phyloP scores from a whole-genome alignment of 2,329 filamentous ascomycete genomes.

The Fusarium transvaalense region DNA sequence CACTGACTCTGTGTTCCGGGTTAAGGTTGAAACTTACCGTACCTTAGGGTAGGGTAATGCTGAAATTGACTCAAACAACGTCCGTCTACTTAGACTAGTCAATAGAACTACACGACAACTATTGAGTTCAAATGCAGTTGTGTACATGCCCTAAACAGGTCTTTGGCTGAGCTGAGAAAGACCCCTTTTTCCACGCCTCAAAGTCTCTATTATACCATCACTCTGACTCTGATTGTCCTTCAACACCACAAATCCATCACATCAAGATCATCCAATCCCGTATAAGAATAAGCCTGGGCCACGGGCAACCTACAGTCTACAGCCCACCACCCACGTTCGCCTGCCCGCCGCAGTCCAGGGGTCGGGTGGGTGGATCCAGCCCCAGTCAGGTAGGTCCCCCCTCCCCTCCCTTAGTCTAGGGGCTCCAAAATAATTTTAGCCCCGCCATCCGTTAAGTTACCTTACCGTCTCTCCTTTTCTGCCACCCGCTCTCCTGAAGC shows the following conservation, averaged over 20 bases:
- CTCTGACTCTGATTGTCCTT: slow-evolving; percentile 18
- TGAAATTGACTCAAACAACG: slow-evolving; percentile 12
- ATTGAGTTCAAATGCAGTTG: neutral
- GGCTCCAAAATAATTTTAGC: slow-evolving; percentile 56
- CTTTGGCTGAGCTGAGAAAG: neutral
- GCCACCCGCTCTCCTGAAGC: slow-evolving; percentile 43
- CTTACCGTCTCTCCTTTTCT: slow-evolving; percentile 49
- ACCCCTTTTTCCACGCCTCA: slow-evolving; percentile 6
- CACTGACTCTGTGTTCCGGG: neutral
- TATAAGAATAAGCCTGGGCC: slow-evolving; percentile 7
- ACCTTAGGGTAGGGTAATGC: neutral
- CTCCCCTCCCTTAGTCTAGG: slow-evolving; percentile 31
- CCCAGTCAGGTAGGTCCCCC: slow-evolving; percentile 15
- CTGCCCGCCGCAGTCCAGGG: slow-evolving; percentile 21
- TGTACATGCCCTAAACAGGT: too few relatives aligned
- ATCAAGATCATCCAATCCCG: slow-evolving; percentile 26
- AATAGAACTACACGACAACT: neutral
- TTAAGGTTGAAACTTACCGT: slow-evolving; percentile 4
- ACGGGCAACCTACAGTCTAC: neutral
- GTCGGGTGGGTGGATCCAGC: slow-evolving; percentile 19
- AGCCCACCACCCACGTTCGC: slow-evolving; percentile 5
- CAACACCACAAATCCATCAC: slow-evolving; percentile 15
- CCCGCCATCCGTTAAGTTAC: slow-evolving; percentile 55
- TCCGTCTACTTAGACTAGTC: neutral
- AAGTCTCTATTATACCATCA: slow-evolving; percentile 12